Percentiles rank a stretch among this genome's conserved stretches.
Evolutionary conservation across 352 stramenopile genomes (phyloP).

Genomic region (Phytophthora palmivora): DNA sequence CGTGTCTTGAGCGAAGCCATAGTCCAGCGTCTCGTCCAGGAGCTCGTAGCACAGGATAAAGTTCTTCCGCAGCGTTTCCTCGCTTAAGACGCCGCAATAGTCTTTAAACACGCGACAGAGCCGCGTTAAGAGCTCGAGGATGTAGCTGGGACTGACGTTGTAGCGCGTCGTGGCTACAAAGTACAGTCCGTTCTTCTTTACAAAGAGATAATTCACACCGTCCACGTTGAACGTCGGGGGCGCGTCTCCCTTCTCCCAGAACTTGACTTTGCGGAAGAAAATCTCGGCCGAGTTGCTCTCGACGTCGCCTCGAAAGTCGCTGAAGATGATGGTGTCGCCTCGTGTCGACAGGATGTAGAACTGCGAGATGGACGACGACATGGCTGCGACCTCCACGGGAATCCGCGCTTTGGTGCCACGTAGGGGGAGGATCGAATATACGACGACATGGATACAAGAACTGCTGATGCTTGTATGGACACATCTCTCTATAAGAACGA

Average conservation of each 20-base stretch:
- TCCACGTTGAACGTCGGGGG: slow-evolving; percentile 98
- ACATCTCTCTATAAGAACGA: slow-evolving; percentile 28
- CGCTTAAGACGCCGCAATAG: slow-evolving; percentile 98
- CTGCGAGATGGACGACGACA: slow-evolving; percentile 93
- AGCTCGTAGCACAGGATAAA: slow-evolving; percentile 99
- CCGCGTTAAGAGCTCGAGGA: slow-evolving; percentile 96
- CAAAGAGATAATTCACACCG: slow-evolving; percentile 97
- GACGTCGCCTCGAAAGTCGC: slow-evolving; percentile 94
- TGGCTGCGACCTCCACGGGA: slow-evolving; percentile 2
- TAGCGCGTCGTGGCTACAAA: slow-evolving; percentile 97
- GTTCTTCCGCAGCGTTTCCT: slow-evolving; percentile 99
- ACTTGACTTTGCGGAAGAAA: slow-evolving; percentile 99
- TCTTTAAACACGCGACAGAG: slow-evolving; percentile 99
- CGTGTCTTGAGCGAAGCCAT: slow-evolving; percentile 98
- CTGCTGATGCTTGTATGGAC: slow-evolving; percentile 3
- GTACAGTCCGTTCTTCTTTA: slow-evolving; percentile 98
- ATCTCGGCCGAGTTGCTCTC: slow-evolving; percentile 92
- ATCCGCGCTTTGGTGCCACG: slow-evolving; percentile 17
- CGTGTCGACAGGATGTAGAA: slow-evolving; percentile 99
- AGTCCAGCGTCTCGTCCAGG: slow-evolving; percentile 99
- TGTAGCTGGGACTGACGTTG: slow-evolving; percentile 96
- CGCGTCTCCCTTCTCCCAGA: slow-evolving; percentile 97
- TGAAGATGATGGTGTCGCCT: slow-evolving; percentile 98
- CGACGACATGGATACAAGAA: slow-evolving; percentile 26
- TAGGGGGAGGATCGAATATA: slow-evolving; percentile 28